Base-by-base conservation (phyloP, 1,139 yeast genomes). In the Debaryomycetaceae sp. region DNA sequence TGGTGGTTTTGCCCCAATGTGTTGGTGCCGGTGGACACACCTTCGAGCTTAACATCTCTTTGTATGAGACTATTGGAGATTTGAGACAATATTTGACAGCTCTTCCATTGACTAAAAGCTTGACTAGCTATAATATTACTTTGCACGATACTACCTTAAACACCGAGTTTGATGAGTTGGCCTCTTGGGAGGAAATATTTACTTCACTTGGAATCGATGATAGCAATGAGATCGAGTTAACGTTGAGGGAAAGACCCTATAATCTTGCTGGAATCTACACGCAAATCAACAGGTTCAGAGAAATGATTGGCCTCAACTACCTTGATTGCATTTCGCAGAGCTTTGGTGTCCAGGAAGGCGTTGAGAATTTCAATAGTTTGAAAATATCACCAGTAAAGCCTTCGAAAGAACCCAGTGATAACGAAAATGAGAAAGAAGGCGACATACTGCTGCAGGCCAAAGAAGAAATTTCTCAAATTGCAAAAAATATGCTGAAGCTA, bases 101-200 rank as follows among this genome's bases (percentile, higher is more conserved):
- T 24, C 63, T 80, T 34, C 80, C 84, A 11, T 70, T 72, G 29
- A 76, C 84, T 38, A 75, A 76, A 54, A 83, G 80, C 46, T 74
- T 77, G 56, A 84, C 95, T 35, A 78, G 81, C 55, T 88, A 81
- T 58, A 66, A 75, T 6, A 67, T 87, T 29, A 59, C 55, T 42
- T 59, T 62, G 45, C 61, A 69, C n/a, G 76, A 71, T 14, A 47
- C 60, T 37, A 55, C 65, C 42, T 55, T 81, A 22, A 63, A 62
- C 22, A 60, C 60, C 22, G 39, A 46, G 3, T 64, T 64, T 45
- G 72, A 72, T 44, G 76, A 69, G 29, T 60, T 69, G 38, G 44
- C 61, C 27, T 56, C 71, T 14, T 65, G 69, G 45, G 62, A 57
- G 23, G 69, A 63, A 22, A 60, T 70, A 24, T 45, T 69, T 24